Percentiles rank a stretch among this genome's conserved stretches.
Conservation (phyloP, 441 rosid species). For the Jatropha multifida region DNA sequence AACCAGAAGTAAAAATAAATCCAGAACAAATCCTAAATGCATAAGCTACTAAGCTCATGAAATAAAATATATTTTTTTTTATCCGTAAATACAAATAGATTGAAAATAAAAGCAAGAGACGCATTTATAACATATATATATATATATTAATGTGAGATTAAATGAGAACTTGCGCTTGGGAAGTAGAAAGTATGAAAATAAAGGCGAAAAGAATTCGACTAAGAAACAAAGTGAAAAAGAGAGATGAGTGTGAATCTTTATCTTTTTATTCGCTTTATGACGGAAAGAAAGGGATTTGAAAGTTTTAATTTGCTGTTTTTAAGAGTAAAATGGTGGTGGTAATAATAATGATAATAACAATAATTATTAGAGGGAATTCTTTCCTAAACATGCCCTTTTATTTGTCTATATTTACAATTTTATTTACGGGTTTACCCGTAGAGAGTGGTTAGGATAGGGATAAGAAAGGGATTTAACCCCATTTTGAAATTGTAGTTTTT, state of each 20-base stretch:
- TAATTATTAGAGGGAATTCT: too few species aligned
- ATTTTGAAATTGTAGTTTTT: too few species aligned
- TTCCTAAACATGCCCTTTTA: neutral
- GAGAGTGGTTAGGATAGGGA: neutral
- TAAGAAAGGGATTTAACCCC: neutral
- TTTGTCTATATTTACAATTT: neutral
- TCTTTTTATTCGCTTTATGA: too few species aligned
- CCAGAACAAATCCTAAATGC: neutral
- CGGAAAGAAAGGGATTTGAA: neutral
- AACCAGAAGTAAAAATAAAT: neutral
- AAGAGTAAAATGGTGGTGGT: too few species aligned
- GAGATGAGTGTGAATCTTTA: too few species aligned
- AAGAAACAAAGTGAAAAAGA: constrained; percentile 33
- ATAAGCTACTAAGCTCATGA: too few species aligned
- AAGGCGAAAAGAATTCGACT: constrained; percentile 43
- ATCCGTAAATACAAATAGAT: neutral
- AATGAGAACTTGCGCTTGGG: constrained; percentile 28
- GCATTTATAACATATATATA: too few species aligned
- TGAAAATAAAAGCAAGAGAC: neutral
- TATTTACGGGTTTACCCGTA: neutral
- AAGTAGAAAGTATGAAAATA: constrained; percentile 40
- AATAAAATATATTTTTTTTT: too few species aligned
- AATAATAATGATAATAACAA: neutral
- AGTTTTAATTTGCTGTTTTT: too few species aligned
- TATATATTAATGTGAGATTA: neutral